Evolutionary conservation across 257 asterid genomes (phyloP).

Genomic region (Nicotiana knightiana): DNA sequence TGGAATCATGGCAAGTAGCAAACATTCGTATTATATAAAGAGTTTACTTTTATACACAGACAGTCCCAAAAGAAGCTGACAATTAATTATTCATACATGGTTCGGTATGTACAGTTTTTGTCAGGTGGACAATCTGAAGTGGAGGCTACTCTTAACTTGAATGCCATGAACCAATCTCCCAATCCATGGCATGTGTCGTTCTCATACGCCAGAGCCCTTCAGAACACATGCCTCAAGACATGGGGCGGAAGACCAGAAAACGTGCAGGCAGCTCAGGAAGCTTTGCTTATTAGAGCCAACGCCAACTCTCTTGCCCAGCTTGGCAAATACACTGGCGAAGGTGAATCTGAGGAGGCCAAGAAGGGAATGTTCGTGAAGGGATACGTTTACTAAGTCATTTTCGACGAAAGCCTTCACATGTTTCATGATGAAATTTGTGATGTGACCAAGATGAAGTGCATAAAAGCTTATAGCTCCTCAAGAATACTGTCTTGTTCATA

Average conservation of each 20-base stretch:
- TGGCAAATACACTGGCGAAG: constrained; percentile 60
- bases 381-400: constrained; percentile 41
- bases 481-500: neutral
- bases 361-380: constrained; percentile 61
- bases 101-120: constrained; percentile 37
- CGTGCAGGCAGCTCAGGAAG: constrained; percentile 56
- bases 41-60: neutral
- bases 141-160: constrained; percentile 66
- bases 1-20: constrained; percentile 56
- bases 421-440: constrained; percentile 22
- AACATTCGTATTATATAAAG: neutral
- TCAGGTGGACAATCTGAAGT: constrained; percentile 75
- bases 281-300: constrained; percentile 49
- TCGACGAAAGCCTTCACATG: neutral
- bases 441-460: neutral
- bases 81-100: neutral
- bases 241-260: constrained; percentile 70
- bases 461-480: neutral
- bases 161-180: constrained; percentile 61
- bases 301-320: constrained; percentile 72
- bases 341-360: constrained; percentile 70
- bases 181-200: constrained; percentile 73
- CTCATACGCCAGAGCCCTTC: constrained; percentile 69
- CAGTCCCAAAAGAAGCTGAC: neutral
- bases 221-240: constrained; percentile 69